phyloP scores from a whole-genome alignment of 257 asterid species.

The Cruciata laevipes region DNA sequence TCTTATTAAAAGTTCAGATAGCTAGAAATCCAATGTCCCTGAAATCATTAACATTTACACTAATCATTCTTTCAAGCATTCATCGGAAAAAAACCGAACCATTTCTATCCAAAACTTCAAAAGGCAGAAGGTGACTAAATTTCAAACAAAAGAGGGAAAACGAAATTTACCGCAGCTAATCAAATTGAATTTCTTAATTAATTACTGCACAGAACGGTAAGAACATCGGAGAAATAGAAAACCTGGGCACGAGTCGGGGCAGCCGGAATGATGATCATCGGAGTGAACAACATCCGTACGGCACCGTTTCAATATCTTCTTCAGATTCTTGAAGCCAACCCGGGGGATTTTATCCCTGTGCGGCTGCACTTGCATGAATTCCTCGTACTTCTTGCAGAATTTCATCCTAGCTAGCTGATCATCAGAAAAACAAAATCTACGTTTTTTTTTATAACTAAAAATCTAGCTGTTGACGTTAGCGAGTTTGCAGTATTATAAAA shows the following conservation, averaged over 20 bases:
- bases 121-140: neutral
- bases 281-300: conserved; percentile 31
- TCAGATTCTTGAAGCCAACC: conserved; percentile 77
- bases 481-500: too few species aligned
- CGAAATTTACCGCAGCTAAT: neutral
- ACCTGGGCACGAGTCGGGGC: conserved; percentile 79
- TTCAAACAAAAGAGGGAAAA: neutral
- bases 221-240: neutral
- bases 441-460: too few species aligned
- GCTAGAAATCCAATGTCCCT: too few species aligned
- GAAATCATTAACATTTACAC: too few species aligned
- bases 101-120: neutral
- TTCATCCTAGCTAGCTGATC: conserved; percentile 54
- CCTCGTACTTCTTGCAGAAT: conserved; percentile 90
- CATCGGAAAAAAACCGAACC: too few species aligned
- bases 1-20: too few species aligned
- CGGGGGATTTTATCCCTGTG: conserved; percentile 58
- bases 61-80: too few species aligned
- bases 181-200: too few species aligned
- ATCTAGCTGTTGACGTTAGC: too few species aligned
- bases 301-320: conserved; percentile 73
- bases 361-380: conserved; percentile 62
- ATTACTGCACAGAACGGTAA: too few species aligned
- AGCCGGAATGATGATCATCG: conserved; percentile 2
- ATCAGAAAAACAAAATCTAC: too few species aligned